Evolutionary conservation across 2,329 filamentous ascomycete species (phyloP), one percentile per base, ranked within the genome.

Genomic region (Fusarium neocosmosporiellum): DNA sequence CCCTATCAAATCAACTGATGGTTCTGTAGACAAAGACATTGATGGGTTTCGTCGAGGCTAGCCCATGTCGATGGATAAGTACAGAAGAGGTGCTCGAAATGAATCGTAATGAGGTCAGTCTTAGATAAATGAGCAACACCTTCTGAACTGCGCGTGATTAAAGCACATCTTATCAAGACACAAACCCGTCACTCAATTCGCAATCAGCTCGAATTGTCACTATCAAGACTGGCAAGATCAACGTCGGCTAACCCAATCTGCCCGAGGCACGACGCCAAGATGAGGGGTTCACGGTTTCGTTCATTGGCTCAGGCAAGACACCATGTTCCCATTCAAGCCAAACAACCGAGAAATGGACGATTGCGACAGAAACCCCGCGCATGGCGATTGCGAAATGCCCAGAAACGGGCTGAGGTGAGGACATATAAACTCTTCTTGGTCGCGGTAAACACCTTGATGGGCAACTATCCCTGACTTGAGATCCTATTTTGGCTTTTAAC

Each of bases 351-450:
- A 61, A 31, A 46, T 57, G 48, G 55, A 43, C 43, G 63, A 73
- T 73, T 55, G 64, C 71, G 71, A 73, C 67, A 73, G 63, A 71
- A 65, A 62, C 67, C 70, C 71, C 71, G 63, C 71, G 20, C 31
- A 73, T 73, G 63, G 20, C 71, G 71, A 70, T 18, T 53, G 24
- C 37, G 46, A 27, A 27, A 33, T 31, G 36, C 29, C 24, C 46
- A 20, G 7, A 60, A 68, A 46, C n/a, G 36, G 36, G 48, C 31
- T 37, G 54, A 31, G 41, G 22, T 6, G n/a, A 22, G 8, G 31
- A 10, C 14, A 66, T 57, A 62, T 46, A 66, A 55, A 55, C 48
- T 29, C 29, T 43, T 36, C 16, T 46, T 10, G 57, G 24, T 18
- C 34, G 9, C 34, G 13, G 27, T 22, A 7, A 53, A 33, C 20